Base-by-base conservation (phyloP, 2,329 filamentous ascomycete species). In the Botrytis aclada region DNA sequence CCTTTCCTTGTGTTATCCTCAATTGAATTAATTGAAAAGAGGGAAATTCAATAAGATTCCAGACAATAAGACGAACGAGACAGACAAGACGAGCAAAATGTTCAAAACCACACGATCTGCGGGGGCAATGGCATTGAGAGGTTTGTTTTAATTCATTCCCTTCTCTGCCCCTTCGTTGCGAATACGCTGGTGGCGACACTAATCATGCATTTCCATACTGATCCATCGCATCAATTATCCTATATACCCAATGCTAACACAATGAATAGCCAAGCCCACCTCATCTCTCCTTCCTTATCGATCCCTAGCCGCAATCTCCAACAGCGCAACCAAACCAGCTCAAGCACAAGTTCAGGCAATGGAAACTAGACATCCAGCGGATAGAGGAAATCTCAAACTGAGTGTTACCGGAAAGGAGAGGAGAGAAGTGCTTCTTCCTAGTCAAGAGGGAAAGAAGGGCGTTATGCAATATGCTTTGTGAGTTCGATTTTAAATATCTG, bases 401-500 rank as follows among this genome's bases (percentile, higher is more conserved):
- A 87, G 87, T 80, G 78, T 84, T 47, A 83, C 81, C 60, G 81
- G 81, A 45, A 84, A 82, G 74, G 77, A 85, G 78, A 88, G 90
- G 79, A 88, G 88, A 81, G 92, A 95, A 84, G 92, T 96, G 73
- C 90, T 89, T 76, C 86, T 96, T 74, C 85, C 92, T 76, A 95
- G 92, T 82, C 90, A 97, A 84, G 91, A 94, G 83, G 87, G 87
- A 77, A 93, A 91, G 83, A 93, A 95, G 86, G 90, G 92, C 79
- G 89, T 89, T 74, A 86, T 95, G 80, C 92, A 97, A 90, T 95
- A 94, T 83, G 93, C 93, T 76, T 87, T 97, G 92, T 95, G 92
- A 78, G 92, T 89, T 69, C 63, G 69, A 18, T 29, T 34, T 18
- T 25, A n/a, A n/a, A 51, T 22, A n/a, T 37, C 14, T 22, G 34